Conservation (phyloP, 805 yeast genomes). For the Ogataea kodamae region DNA sequence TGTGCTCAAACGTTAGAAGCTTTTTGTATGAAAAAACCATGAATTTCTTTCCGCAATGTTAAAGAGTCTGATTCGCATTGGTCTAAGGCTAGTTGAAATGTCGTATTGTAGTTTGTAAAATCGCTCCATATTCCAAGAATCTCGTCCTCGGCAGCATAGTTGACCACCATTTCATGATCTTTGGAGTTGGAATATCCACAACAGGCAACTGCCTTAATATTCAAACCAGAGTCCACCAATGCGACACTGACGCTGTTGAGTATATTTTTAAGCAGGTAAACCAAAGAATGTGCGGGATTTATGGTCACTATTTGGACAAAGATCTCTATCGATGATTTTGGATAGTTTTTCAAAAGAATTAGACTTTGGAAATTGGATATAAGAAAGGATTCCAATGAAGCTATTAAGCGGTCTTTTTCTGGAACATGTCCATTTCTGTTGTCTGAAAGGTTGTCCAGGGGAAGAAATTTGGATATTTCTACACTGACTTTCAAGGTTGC, state of each 20-base stretch:
- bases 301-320: constrained; percentile 64
- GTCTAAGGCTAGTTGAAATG: constrained; percentile 29
- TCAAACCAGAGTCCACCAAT: constrained; percentile 80
- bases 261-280: constrained; percentile 40
- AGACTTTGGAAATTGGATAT: constrained; percentile 35
- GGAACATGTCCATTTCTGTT: constrained; percentile 35
- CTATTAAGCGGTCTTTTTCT: constrained; percentile 12
- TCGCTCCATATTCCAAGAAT: constrained; percentile 60
- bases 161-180: constrained; percentile 29
- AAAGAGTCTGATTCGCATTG: constrained; percentile 43
- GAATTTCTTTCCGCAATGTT: constrained; percentile 41
- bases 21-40: constrained; percentile 37
- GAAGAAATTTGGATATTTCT: constrained; percentile 46
- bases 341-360: constrained; percentile 67
- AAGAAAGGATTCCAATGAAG: constrained; percentile 40
- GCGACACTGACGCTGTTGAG: constrained; percentile 70
- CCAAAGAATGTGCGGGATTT: constrained; percentile 32
- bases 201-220: constrained; percentile 71
- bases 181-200: constrained; percentile 39
- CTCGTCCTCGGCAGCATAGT: constrained; percentile 48
- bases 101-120: constrained; percentile 29
- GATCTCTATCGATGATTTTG: constrained; percentile 84
- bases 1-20: constrained; percentile 2
- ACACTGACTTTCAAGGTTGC: constrained; percentile 28
- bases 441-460: constrained; percentile 21